Percentiles rank a stretch among this genome's conserved stretches.
Evolutionary conservation across 257 asterid species (phyloP).

Genomic region (Leptodermis oblonga): DNA sequence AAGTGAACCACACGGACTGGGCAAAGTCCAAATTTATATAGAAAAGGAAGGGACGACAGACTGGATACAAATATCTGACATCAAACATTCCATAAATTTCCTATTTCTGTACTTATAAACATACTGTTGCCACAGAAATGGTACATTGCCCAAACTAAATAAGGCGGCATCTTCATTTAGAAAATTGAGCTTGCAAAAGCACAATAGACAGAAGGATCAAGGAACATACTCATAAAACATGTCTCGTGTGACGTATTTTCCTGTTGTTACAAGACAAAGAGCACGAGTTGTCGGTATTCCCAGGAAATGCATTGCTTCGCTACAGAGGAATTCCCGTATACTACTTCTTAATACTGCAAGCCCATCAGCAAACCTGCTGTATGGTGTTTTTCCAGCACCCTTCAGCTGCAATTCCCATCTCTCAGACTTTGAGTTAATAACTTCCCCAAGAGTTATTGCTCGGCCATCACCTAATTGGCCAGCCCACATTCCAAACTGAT

Average conservation of each 20-base stretch:
- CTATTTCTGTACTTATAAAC: not conserved
- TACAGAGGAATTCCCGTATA: conserved; percentile 91
- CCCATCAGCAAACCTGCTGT: conserved; percentile 99
- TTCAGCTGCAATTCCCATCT: conserved; percentile 99
- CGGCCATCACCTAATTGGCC: conserved; percentile 99
- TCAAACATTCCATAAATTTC: no score
- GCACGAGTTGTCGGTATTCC: conserved; percentile 99
- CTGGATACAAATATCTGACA: not conserved
- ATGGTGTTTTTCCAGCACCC: conserved; percentile 97
- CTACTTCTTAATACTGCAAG: conserved; percentile 97
- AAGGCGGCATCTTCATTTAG: not conserved
- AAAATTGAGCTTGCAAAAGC: not conserved
- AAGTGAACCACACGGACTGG: not conserved
- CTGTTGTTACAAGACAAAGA: conserved; percentile 86
- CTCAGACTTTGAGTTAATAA: conserved; percentile 59
- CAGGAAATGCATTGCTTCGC: conserved; percentile 94
- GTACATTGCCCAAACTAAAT: not conserved
- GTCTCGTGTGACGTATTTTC: conserved; percentile 78
- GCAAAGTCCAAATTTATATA: not conserved
- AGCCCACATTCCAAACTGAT: conserved; percentile 99
- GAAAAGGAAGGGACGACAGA: not conserved
- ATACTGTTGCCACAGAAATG: not conserved
- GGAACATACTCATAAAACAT: conserved; percentile 94
- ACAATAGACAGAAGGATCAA: not conserved
- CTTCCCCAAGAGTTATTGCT: conserved; percentile 93